phyloP scores from a whole-genome alignment of 179 eudicot genomes.

The Amaranthus tricolor region DNA sequence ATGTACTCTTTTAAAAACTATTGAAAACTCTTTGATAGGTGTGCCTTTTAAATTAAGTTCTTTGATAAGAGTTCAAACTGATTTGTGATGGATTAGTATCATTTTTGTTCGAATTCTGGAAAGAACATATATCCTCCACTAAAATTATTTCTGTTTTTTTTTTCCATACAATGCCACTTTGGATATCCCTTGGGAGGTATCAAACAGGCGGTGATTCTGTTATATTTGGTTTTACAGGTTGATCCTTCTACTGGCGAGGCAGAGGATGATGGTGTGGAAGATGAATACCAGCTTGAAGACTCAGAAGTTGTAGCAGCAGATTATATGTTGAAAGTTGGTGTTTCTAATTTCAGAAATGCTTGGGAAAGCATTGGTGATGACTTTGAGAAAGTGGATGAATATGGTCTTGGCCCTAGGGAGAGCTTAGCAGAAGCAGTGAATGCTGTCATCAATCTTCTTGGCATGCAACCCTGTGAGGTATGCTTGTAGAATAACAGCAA shows the following conservation, averaged over 20 bases:
- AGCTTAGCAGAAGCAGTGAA: slow-evolving; percentile 83
- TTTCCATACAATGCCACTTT: too few relatives aligned
- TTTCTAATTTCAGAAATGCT: slow-evolving; percentile 88
- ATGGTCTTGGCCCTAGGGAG: slow-evolving; percentile 95
- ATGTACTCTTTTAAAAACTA: too few relatives aligned
- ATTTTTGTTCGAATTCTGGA: neutral
- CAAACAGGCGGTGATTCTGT: neutral
- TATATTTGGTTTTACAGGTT: slow-evolving; percentile 49
- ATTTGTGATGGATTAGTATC: neutral
- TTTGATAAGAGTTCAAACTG: too few relatives aligned
- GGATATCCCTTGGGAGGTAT: neutral
- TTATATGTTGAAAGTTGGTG: slow-evolving; percentile 81
- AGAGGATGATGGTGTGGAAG: slow-evolving; percentile 96
- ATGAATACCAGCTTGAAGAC: slow-evolving; percentile 95
- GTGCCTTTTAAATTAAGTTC: too few relatives aligned
- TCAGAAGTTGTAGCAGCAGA: slow-evolving; percentile 89
- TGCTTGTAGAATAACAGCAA: slow-evolving; percentile 7
- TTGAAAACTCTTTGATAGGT: too few relatives aligned
- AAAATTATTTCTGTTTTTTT: neutral
- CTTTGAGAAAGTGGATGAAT: slow-evolving; percentile 82
- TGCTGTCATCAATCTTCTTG: slow-evolving; percentile 82
- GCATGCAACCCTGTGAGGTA: slow-evolving; percentile 99
- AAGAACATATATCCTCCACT: neutral
- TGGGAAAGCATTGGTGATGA: slow-evolving; percentile 94
- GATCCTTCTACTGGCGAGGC: slow-evolving; percentile 96